Evolutionary conservation across 169 alveolate species (phyloP).

Genomic region (Plasmodium coatneyi): DNA sequence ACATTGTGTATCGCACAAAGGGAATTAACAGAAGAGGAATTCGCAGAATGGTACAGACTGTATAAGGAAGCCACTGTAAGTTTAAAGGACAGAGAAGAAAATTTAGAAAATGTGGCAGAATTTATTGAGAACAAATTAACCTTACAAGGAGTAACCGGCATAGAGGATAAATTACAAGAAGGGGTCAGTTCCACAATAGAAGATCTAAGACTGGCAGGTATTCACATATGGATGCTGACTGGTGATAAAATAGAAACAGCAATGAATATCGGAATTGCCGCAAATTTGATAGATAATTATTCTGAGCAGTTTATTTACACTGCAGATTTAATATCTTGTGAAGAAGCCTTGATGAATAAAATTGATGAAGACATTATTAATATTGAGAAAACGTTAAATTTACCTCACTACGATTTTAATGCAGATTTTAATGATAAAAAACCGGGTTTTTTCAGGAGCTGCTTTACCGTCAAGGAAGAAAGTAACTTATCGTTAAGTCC

Average conservation of each 20-base stretch:
- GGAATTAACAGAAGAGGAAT: conserved; percentile 87
- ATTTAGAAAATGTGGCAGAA: conserved; percentile 86
- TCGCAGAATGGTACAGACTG: conserved; percentile 82
- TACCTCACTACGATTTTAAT: conserved; percentile 59
- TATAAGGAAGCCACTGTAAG: conserved; percentile 78
- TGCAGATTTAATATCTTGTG: conserved; percentile 46
- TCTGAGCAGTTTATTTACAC: conserved; percentile 77
- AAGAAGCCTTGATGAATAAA: conserved; percentile 54
- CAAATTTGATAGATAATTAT: conserved; percentile 79
- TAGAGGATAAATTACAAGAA: conserved; percentile 97
- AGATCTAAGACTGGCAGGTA: conserved; percentile 94
- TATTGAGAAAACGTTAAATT: conserved; percentile 36
- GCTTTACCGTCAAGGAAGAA: conserved; percentile 3
- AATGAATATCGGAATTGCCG: conserved; percentile 92
- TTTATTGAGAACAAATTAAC: conserved; percentile 91
- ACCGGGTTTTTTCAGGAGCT: not conserved
- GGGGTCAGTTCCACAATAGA: conserved; percentile 96
- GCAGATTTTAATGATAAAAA: not conserved
- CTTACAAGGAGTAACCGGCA: conserved; percentile 97
- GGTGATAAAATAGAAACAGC: conserved; percentile 99
- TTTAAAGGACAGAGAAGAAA: conserved; percentile 84
- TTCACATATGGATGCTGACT: conserved; percentile 98
- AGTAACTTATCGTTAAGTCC: conserved; percentile 22
- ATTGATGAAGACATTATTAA: conserved; percentile 57
- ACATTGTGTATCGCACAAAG: conserved; percentile 94